Percentiles rank a stretch among this genome's conserved stretches.
These are phyloP conservation scores for Fusarium goolgardi DNA, from an alignment of 2,329 filamentous ascomycete genomes.

Conservation along the genomic window DNA sequence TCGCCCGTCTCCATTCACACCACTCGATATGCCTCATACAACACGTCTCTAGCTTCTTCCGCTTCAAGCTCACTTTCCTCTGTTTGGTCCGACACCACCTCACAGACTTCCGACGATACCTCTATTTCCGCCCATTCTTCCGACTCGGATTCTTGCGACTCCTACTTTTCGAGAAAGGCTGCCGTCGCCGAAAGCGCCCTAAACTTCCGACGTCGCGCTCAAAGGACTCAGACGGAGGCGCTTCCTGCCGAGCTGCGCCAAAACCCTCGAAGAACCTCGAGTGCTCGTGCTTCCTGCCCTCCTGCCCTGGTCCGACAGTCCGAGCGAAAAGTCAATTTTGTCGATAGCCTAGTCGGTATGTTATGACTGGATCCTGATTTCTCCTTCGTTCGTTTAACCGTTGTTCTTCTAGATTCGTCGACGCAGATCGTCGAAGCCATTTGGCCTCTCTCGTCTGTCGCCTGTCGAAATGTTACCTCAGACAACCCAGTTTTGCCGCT, in stretches of 20 bases:
- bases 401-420: slow-evolving; percentile 79
- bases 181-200: slow-evolving; percentile 39
- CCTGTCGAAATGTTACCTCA: slow-evolving; percentile 77
- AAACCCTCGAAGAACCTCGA: slow-evolving; percentile 69
- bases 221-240: slow-evolving; percentile 54
- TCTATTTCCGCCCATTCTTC: slow-evolving; percentile 71
- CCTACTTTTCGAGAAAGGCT: slow-evolving; percentile 51
- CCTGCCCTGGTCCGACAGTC: slow-evolving; percentile 85
- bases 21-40: slow-evolving; percentile 69
- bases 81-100: slow-evolving; percentile 79
- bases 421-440: slow-evolving; percentile 97
- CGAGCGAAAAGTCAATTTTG: slow-evolving; percentile 93
- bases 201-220: slow-evolving; percentile 41
- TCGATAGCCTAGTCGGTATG: slow-evolving; percentile 98
- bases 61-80: slow-evolving; percentile 81
- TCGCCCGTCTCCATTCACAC: slow-evolving; percentile 63
- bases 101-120: slow-evolving; percentile 76
- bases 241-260: slow-evolving; percentile 72
- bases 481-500: slow-evolving; percentile 85
- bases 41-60: slow-evolving; percentile 77
- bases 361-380: slow-evolving; percentile 49
- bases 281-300: slow-evolving; percentile 69
- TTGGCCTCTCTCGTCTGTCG: slow-evolving; percentile 89
- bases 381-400: slow-evolving; percentile 51
- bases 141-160: slow-evolving; percentile 62